phyloP scores from a whole-genome alignment of 2,329 filamentous ascomycete species.

The Didymella sp. region DNA sequence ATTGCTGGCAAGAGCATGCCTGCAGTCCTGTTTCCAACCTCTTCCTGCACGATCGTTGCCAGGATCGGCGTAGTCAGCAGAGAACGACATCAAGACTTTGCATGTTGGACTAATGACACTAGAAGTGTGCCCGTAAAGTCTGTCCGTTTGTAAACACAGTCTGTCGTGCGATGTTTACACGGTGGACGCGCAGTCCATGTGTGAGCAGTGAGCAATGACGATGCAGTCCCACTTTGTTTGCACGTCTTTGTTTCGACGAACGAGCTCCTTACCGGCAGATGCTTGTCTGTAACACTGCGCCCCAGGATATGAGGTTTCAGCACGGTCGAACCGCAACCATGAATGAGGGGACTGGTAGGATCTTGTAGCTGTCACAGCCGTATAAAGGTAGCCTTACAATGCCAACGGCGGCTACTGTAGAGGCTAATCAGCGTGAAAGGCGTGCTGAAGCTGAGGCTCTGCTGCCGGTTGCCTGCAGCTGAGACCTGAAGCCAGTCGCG shows the following conservation, averaged over 20 bases:
- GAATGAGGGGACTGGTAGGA: background rate
- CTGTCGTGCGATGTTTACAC: slow-evolving; percentile 10
- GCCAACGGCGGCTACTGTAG: slow-evolving; percentile 6
- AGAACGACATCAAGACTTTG: slow-evolving; percentile 2
- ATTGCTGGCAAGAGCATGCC: slow-evolving; percentile 8
- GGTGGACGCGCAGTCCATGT: slow-evolving; percentile 2
- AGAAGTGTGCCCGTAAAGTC: background rate
- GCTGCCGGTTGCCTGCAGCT: slow-evolving; percentile 11
- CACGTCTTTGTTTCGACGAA: slow-evolving; percentile 28
- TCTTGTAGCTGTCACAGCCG: background rate
- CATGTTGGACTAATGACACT: background rate
- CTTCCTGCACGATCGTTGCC: slow-evolving; percentile 5
- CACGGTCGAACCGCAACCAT: background rate
- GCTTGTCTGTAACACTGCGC: slow-evolving; percentile 10
- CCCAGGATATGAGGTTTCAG: slow-evolving; percentile 8
- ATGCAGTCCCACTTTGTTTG: slow-evolving; percentile 22
- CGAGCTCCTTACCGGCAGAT: slow-evolving; percentile 8
- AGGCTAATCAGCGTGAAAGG: background rate
- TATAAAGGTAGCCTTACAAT: slow-evolving; percentile 1
- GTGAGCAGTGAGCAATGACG: slow-evolving; percentile 7
- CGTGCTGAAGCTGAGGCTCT: slow-evolving; percentile 9
- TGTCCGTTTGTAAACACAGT: background rate
- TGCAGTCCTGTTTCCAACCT: slow-evolving; percentile 11
- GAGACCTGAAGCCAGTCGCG: slow-evolving; percentile 2
- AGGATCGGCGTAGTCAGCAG: slow-evolving; percentile 10